phyloP scores from a whole-genome alignment of 1,284 basidiomycete genomes.

The Apiotrichum sp. region DNA sequence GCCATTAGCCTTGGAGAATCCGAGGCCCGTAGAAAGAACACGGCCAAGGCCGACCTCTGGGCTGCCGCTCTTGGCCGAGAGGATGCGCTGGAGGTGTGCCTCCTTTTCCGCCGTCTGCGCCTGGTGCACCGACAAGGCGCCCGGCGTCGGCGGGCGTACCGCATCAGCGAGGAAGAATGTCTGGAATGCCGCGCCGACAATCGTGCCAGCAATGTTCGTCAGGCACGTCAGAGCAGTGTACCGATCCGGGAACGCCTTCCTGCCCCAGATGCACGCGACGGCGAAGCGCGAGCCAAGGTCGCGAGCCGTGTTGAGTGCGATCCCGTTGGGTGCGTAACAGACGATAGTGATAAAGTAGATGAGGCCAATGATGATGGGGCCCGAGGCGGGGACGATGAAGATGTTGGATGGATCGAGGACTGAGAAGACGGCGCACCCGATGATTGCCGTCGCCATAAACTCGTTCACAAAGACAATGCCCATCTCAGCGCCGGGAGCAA shows the following conservation, averaged over 20 bases:
- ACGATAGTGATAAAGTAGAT: constrained; percentile 9
- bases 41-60: background rate
- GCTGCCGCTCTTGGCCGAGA: too few relatives aligned
- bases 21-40: too few relatives aligned
- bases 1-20: too few relatives aligned
- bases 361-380: constrained; percentile 7
- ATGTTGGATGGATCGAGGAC: constrained; percentile 17
- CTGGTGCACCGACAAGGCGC: background rate
- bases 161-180: constrained; percentile 13
- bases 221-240: constrained; percentile 8
- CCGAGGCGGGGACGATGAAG: constrained; percentile 6
- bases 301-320: constrained; percentile 16
- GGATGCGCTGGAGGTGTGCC: constrained; percentile 1
- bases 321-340: constrained; percentile 5
- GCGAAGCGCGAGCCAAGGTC: constrained; percentile 17
- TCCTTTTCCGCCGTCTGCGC: background rate
- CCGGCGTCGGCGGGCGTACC: constrained; percentile 3
- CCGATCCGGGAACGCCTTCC: constrained; percentile 3
- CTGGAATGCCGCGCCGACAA: constrained; percentile 12
- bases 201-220: constrained; percentile 10
- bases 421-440: constrained; percentile 8
- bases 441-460: background rate
- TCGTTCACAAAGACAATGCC: constrained; percentile 14
- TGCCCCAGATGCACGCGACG: constrained; percentile 8
- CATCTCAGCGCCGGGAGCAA: background rate